Conservation (phyloP, 2,329 filamentous ascomycete genomes). For the Fusarium subtropicale region DNA sequence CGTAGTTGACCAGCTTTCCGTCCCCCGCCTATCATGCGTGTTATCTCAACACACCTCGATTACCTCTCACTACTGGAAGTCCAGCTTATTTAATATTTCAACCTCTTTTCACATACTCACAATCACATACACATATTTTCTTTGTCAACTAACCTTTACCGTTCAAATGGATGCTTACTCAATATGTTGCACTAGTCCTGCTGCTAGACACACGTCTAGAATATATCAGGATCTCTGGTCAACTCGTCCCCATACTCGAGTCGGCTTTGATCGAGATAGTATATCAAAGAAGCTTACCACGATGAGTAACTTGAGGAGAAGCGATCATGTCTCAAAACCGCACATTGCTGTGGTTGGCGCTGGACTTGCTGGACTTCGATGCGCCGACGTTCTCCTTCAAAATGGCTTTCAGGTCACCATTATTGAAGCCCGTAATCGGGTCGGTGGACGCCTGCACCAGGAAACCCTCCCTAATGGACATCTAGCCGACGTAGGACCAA, state of each 20-base stretch:
- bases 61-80: slow-evolving; percentile 35
- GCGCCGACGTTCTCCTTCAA: slow-evolving; percentile 73
- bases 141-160: slow-evolving; percentile 5
- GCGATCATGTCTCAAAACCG: slow-evolving; percentile 51
- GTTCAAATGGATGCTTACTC: slow-evolving; percentile 64
- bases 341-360: slow-evolving; percentile 77
- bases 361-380: slow-evolving; percentile 76
- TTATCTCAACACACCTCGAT: slow-evolving; percentile 14
- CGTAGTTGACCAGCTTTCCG: slow-evolving; percentile 3
- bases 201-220: slow-evolving; percentile 57
- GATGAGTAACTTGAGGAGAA: slow-evolving; percentile 48
- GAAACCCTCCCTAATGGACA: slow-evolving; percentile 60
- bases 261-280: slow-evolving; percentile 50
- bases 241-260: slow-evolving; percentile 53
- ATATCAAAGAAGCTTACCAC: slow-evolving; percentile 46
- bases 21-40: slow-evolving; percentile 27
- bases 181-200: slow-evolving; percentile 60
- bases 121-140: slow-evolving; percentile 7
- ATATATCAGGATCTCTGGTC: slow-evolving; percentile 63
- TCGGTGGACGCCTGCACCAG: slow-evolving; percentile 74
- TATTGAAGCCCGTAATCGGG: slow-evolving; percentile 73
- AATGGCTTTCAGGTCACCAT: slow-evolving; percentile 76
- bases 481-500: slow-evolving; percentile 73
- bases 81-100: slow-evolving; percentile 17
- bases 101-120: slow-evolving; percentile 6